These are phyloP conservation scores for Talaromyces sp. DNA, from an alignment of 2,329 filamentous ascomycete species.

Conservation along the genomic window DNA sequence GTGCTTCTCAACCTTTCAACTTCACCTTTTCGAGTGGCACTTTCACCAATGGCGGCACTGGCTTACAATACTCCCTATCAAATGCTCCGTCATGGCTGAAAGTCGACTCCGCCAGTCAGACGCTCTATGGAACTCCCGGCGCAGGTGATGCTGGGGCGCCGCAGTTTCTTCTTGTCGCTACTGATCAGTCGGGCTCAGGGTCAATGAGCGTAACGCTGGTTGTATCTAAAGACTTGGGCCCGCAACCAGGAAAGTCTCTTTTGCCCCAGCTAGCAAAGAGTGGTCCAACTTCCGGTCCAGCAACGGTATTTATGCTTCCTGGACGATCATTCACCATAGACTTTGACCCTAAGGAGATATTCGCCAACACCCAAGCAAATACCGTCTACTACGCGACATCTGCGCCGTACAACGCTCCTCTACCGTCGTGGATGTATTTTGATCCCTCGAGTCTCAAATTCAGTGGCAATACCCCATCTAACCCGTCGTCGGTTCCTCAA, in stretches of 20 bases:
- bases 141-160: constrained; percentile 55
- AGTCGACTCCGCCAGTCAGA: constrained; percentile 62
- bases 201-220: constrained; percentile 67
- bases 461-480: constrained; percentile 65
- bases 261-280: constrained; percentile 34
- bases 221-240: constrained; percentile 53
- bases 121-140: constrained; percentile 67
- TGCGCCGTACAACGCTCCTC: constrained; percentile 66
- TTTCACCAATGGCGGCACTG: constrained; percentile 58
- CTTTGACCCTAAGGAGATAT: constrained; percentile 64
- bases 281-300: constrained; percentile 38
- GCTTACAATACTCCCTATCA: constrained; percentile 64
- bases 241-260: constrained; percentile 33
- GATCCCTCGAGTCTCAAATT: constrained; percentile 63
- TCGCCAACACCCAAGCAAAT: constrained; percentile 54
- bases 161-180: constrained; percentile 65
- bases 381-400: constrained; percentile 74
- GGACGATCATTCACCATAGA: constrained; percentile 60
- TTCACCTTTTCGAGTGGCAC: constrained; percentile 55
- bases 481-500: constrained; percentile 65
- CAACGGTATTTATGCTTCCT: constrained; percentile 38
- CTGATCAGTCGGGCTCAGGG: constrained; percentile 61
- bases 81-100: constrained; percentile 70
- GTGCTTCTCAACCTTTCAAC: constrained; percentile 55
- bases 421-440: constrained; percentile 83